A percentile compares a stretch with the other conserved stretches of the same genome.
Conservation (phyloP, 2,329 filamentous ascomycete genomes). For the Xylariaceae sp. region DNA sequence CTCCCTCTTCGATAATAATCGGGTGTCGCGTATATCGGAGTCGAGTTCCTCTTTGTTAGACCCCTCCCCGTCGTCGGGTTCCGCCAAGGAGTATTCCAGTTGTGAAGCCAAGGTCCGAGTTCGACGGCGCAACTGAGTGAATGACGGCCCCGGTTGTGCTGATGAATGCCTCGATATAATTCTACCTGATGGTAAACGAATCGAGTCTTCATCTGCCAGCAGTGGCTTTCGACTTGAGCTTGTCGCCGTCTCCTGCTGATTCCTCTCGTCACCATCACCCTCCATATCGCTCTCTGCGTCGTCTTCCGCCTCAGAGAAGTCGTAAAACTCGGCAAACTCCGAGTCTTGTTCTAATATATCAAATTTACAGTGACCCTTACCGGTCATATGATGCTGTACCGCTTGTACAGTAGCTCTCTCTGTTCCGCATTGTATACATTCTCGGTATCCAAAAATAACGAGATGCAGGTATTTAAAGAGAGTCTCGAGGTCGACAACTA, state of each 20-base stretch:
- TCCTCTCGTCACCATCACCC: slow-evolving; percentile 1
- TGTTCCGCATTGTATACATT: slow-evolving; percentile 59
- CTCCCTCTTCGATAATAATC: slow-evolving; percentile 32
- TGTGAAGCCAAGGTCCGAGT: slow-evolving; percentile 23
- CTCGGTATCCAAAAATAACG: slow-evolving; percentile 54
- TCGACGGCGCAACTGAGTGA: slow-evolving; percentile 25
- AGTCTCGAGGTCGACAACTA: slow-evolving; percentile 55
- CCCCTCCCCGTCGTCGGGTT: slow-evolving; percentile 16
- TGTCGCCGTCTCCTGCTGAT: not conserved
- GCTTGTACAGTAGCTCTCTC: slow-evolving; percentile 51
- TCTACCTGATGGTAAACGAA: slow-evolving; percentile 37
- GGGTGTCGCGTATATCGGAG: slow-evolving; percentile 17
- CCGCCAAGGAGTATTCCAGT: slow-evolving; percentile 20
- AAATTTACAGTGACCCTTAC: slow-evolving; percentile 39
- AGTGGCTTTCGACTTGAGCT: slow-evolving; percentile 21
- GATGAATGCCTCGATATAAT: slow-evolving; percentile 35
- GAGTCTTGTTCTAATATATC: slow-evolving; percentile 34
- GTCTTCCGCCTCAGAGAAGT: slow-evolving; percentile 31
- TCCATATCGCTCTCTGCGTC: slow-evolving; percentile 22
- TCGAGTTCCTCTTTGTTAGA: slow-evolving; percentile 21
- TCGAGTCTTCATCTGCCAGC: slow-evolving; percentile 31
- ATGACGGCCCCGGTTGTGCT: slow-evolving; percentile 20
- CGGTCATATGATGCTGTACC: slow-evolving; percentile 52
- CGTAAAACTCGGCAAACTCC: slow-evolving; percentile 40
- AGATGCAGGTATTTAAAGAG: slow-evolving; percentile 56